Percentiles rank a stretch among this genome's conserved stretches.
phyloP scores from a whole-genome alignment of 352 stramenopile genomes.

The Phytophthora kernoviae region DNA sequence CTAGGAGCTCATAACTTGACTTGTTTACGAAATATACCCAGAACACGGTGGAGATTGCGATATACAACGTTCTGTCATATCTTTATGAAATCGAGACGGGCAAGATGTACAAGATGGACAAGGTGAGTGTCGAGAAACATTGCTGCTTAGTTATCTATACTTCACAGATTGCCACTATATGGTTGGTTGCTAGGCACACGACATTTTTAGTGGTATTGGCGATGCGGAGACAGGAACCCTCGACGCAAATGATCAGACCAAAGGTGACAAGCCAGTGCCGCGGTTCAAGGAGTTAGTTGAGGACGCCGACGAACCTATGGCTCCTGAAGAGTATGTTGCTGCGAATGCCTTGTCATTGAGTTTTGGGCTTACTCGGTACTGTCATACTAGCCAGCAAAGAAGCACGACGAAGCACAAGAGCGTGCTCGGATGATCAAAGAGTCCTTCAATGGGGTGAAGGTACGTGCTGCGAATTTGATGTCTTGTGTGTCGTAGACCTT shows the following conservation, averaged over 20 bases:
- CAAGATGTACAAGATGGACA: constrained; percentile 87
- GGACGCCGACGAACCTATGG: constrained; percentile 22
- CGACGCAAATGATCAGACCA: constrained; percentile 8
- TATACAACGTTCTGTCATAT: constrained; percentile 93
- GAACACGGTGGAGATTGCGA: constrained; percentile 91
- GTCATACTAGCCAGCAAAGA: constrained; percentile 28
- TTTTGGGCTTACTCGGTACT: neutral
- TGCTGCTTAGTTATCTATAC: neutral
- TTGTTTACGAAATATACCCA: too few relatives aligned
- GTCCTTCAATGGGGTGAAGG: constrained; percentile 69
- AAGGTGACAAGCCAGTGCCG: constrained; percentile 5
- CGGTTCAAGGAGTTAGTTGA: constrained; percentile 41
- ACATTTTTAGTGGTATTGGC: constrained; percentile 88
- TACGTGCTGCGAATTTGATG: constrained; percentile 4
- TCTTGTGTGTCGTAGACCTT: neutral
- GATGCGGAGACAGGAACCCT: constrained; percentile 34
- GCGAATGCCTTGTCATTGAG: neutral
- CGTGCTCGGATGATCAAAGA: constrained; percentile 49
- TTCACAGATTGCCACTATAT: neutral
- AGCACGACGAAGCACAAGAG: constrained; percentile 37
- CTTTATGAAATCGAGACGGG: constrained; percentile 92
- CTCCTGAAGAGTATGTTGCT: constrained; percentile 13
- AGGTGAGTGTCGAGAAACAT: constrained; percentile 32
- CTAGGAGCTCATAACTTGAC: neutral
- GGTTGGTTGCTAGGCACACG: constrained; percentile 48